phyloP scores from a whole-genome alignment of 129 eudicot genomes.

The Dittrichia graveolens region DNA sequence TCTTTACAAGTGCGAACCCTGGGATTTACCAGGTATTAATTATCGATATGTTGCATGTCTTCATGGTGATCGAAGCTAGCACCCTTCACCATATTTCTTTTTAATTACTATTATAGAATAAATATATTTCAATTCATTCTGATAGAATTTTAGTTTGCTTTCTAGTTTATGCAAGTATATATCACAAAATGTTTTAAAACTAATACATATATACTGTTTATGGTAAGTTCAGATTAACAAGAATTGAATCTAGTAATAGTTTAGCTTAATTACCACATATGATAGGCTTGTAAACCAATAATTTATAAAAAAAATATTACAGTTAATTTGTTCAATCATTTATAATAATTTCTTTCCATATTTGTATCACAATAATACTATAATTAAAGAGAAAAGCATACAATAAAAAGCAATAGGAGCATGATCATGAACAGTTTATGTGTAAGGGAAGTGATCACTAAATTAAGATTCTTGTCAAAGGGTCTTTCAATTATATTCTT shows the following conservation, averaged over 20 bases:
- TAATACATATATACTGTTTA: neutral
- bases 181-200: conserved; percentile 35
- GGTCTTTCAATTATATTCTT: conserved; percentile 39
- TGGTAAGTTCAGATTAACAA: neutral
- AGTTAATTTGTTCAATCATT: neutral
- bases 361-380: conserved; percentile 4
- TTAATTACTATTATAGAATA: neutral
- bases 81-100: conserved; percentile 4
- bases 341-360: conserved; percentile 5
- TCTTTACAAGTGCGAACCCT: conserved; percentile 98
- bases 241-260: no score
- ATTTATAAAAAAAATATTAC: neutral
- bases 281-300: neutral
- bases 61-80: conserved; percentile 13
- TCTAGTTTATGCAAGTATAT: conserved; percentile 34
- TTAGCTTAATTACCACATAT: neutral
- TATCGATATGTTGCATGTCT: conserved; percentile 26
- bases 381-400: conserved; percentile 16
- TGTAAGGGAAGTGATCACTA: conserved; percentile 29
- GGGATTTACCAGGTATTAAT: conserved; percentile 90
- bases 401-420: conserved; percentile 18
- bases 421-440: conserved; percentile 35
- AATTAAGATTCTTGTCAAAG: conserved; percentile 46
- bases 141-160: conserved; percentile 38
- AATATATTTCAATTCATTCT: neutral